phyloP scores from a whole-genome alignment of 306 rosid species.

The Glycine latifolia region DNA sequence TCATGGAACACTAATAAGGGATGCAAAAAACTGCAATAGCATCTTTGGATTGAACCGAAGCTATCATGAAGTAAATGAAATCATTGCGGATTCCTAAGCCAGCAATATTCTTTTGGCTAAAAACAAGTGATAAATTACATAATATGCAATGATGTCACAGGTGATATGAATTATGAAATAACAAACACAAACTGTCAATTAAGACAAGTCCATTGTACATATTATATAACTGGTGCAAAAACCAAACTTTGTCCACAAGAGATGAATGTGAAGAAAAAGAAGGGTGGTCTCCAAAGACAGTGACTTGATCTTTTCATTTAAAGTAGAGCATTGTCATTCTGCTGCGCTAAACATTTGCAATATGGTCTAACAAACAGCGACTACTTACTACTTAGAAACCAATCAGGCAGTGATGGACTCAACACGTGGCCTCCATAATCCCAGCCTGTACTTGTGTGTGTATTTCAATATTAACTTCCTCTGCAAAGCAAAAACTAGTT shows the following conservation, averaged over 20 bases:
- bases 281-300: conserved; percentile 17
- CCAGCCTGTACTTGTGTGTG: conserved; percentile 83
- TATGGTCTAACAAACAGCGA: conserved; percentile 24
- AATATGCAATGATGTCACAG: conserved; percentile 35
- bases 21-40: conserved; percentile 25
- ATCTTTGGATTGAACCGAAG: not conserved
- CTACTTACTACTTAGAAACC: conserved; percentile 36
- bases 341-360: conserved; percentile 14
- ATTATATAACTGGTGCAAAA: conserved; percentile 21
- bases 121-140: not conserved
- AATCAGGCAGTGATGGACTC: conserved; percentile 58
- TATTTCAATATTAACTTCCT: conserved; percentile 86
- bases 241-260: conserved; percentile 36
- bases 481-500: conserved; percentile 57
- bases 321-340: conserved; percentile 5
- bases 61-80: conserved; percentile 16
- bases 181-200: conserved; percentile 33
- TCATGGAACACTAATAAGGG: not conserved
- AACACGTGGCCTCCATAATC: conserved; percentile 88
- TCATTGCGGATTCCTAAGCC: conserved; percentile 15
- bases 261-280: conserved; percentile 33
- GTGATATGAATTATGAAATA: not conserved
- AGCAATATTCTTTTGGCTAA: not conserved
- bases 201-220: conserved; percentile 21
- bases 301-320: conserved; percentile 35